Conservation (phyloP, 2,329 filamentous ascomycete genomes). For the Aspergillus novofumigatus region DNA sequence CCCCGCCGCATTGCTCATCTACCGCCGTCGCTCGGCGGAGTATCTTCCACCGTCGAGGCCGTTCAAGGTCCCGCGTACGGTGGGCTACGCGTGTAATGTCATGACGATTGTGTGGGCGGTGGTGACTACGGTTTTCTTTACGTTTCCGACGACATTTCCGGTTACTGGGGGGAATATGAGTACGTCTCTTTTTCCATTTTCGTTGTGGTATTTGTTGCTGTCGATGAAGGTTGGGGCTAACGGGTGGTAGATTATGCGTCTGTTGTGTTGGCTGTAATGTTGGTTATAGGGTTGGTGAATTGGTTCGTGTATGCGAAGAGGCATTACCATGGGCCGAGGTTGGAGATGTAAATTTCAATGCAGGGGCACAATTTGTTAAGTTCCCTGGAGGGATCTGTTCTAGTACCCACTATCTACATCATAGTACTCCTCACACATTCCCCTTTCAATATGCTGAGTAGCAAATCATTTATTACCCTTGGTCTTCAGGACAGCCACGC, state of each 20-base stretch:
- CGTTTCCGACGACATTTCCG: constrained; percentile 15
- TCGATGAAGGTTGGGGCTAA: too few relatives aligned
- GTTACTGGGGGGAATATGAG: constrained; percentile 21
- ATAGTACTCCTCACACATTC: background rate
- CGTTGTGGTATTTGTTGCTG: background rate
- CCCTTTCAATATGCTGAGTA: background rate
- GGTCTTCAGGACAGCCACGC: constrained; percentile 25
- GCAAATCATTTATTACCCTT: background rate
- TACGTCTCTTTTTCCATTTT: constrained; percentile 5
- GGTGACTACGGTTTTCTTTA: constrained; percentile 18
- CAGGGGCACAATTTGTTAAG: background rate
- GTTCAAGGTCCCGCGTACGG: constrained; percentile 10
- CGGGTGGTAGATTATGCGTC: constrained; percentile 15
- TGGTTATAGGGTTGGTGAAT: constrained; percentile 16
- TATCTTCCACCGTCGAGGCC: constrained; percentile 14
- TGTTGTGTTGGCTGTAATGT: constrained; percentile 15
- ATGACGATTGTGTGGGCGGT: constrained; percentile 17
- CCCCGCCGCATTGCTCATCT: constrained; percentile 15
- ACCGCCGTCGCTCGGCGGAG: constrained; percentile 6
- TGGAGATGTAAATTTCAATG: constrained; percentile 9
- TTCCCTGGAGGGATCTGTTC: background rate
- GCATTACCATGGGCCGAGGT: constrained; percentile 19
- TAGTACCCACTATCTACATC: background rate
- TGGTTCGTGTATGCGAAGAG: constrained; percentile 17
- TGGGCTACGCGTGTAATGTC: constrained; percentile 14